These are phyloP conservation scores for Cryptococcus wingfieldii DNA, from an alignment of 1,284 basidiomycete species.

Conservation along the genomic window DNA sequence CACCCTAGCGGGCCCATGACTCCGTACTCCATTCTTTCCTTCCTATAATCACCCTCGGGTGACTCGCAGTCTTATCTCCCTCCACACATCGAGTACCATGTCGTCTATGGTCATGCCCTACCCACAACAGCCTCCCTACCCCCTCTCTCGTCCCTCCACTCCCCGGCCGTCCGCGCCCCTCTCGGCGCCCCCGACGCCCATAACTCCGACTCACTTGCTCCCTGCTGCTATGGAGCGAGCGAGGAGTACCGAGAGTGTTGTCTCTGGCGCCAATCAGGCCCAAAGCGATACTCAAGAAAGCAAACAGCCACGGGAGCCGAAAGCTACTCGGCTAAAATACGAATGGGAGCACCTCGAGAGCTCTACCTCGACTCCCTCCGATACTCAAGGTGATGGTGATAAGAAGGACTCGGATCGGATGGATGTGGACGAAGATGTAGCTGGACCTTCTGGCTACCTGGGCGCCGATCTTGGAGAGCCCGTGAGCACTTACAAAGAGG, in stretches of 20 bases:
- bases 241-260: constrained; percentile 36
- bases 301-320: constrained; percentile 13
- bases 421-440: constrained; percentile 18
- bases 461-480: background rate
- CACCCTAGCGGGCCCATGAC: background rate
- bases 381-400: constrained; percentile 8
- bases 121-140: constrained; percentile 15
- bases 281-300: constrained; percentile 11
- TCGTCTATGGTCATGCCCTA: constrained; percentile 23
- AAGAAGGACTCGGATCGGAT: constrained; percentile 14
- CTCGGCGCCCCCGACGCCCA: constrained; percentile 43
- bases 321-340: constrained; percentile 18
- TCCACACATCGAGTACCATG: constrained; percentile 13
- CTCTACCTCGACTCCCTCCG: background rate
- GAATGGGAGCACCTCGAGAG: constrained; percentile 16
- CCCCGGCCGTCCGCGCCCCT: constrained; percentile 28
- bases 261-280: constrained; percentile 2
- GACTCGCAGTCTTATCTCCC: background rate
- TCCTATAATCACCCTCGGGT: background rate
- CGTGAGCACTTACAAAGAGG: background rate
- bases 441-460: background rate
- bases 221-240: constrained; percentile 41
- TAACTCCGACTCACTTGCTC: constrained; percentile 40
- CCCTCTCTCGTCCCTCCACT: constrained; percentile 19
- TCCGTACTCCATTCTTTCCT: background rate